Evolutionary conservation across 768 basidiomycete species (phyloP).

Genomic region (Termitomyces sp.): DNA sequence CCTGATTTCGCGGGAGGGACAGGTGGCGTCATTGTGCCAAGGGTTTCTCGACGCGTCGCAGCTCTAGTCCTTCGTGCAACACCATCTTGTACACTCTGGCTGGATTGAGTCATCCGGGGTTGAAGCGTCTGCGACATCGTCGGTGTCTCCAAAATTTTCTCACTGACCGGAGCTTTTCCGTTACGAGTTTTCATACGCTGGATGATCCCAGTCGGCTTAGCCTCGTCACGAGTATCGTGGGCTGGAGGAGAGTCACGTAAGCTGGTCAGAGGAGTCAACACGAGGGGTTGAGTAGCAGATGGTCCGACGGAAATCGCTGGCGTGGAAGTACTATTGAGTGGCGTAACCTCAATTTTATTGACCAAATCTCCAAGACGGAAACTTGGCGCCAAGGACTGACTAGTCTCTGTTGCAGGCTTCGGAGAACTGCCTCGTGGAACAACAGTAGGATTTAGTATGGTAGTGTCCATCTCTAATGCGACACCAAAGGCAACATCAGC

Average conservation of each 20-base stretch:
- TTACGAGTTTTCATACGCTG: conserved; percentile 41
- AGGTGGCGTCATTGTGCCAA: conserved; percentile 17
- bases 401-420: not conserved
- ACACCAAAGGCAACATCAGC: conserved; percentile 33
- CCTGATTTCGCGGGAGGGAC: conserved; percentile 14
- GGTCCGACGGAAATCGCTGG: not conserved
- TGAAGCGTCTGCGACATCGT: not conserved
- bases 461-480: conserved; percentile 29
- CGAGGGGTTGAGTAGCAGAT: not conserved
- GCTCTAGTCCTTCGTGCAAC: conserved; percentile 22
- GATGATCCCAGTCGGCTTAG: conserved; percentile 22
- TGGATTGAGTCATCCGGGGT: not conserved
- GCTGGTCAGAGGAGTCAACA: not conserved
- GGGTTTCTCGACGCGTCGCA: conserved; percentile 15
- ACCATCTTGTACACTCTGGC: conserved; percentile 12
- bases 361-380: not conserved
- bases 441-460: conserved; percentile 1
- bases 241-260: not conserved
- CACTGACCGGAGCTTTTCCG: conserved; percentile 23
- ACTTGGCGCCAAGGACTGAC: conserved; percentile 18
- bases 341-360: conserved; percentile 1
- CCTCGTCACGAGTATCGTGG: not conserved
- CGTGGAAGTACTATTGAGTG: not conserved
- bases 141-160: not conserved
- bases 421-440: not conserved